phyloP scores from a whole-genome alignment of 139 green algal genomes.

The Ettlia oleoabundans region DNA sequence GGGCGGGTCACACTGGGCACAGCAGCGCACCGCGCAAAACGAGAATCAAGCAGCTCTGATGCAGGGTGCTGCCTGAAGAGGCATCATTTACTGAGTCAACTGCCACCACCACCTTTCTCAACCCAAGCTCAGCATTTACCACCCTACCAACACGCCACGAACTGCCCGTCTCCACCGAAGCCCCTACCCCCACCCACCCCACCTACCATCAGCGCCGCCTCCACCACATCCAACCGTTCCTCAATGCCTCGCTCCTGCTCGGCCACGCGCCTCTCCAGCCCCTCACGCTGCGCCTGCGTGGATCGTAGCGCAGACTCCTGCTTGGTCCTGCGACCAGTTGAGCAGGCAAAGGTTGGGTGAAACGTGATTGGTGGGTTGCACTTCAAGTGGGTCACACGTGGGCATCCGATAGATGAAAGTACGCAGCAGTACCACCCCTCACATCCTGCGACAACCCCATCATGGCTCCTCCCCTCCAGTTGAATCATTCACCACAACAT shows the following conservation, averaged over 20 bases:
- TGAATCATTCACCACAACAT: no score
- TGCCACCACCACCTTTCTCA: no score
- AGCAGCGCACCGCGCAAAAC: neutral
- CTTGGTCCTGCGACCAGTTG: conserved; percentile 55
- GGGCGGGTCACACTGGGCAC: neutral
- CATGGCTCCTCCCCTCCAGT: no score
- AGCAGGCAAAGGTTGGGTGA: neutral
- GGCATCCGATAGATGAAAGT: no score
- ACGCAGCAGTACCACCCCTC: no score
- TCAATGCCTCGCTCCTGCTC: conserved; percentile 70
- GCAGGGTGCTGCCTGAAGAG: no score
- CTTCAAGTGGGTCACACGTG: no score
- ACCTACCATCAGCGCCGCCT: conserved; percentile 42
- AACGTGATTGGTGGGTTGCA: neutral
- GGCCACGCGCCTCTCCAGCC: conserved; percentile 68
- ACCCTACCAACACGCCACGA: no score
- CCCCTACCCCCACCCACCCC: neutral
- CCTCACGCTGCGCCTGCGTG: conserved; percentile 58
- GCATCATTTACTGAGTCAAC: no score
- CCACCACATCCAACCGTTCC: conserved; percentile 52
- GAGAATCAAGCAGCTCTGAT: no score
- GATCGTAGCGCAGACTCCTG: conserved; percentile 66
- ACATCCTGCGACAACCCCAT: no score
- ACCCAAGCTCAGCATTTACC: no score
- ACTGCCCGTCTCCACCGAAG: neutral